Evolutionary conservation across 768 basidiomycete genomes (phyloP).

Genomic region (Podaxis sp.): DNA sequence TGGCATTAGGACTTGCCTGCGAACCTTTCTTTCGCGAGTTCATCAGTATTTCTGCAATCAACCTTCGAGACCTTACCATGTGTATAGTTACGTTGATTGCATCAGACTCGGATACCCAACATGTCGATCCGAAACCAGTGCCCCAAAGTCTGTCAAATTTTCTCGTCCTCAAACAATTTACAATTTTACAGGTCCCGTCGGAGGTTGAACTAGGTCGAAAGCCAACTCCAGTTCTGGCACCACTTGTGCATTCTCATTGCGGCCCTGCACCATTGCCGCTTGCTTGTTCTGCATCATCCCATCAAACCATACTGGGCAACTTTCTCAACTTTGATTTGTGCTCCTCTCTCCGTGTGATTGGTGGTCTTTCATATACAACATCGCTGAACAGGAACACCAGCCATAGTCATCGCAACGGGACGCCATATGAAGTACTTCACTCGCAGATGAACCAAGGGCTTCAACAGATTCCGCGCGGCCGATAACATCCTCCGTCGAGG

Average conservation of each 20-base stretch:
- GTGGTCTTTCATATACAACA: not conserved
- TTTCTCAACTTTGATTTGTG: not conserved
- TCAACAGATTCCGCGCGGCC: not conserved
- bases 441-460: not conserved
- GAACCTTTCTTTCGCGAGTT: no score
- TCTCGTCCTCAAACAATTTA: not conserved
- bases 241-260: not conserved
- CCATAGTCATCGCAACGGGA: not conserved
- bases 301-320: conserved; percentile 19
- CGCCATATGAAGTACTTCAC: not conserved
- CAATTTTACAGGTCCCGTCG: not conserved
- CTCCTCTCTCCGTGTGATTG: not conserved
- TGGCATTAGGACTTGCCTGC: no score
- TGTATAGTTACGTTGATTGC: no score
- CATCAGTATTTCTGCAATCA: no score
- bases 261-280: not conserved
- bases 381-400: not conserved
- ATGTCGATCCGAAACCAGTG: no score
- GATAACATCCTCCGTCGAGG: not conserved
- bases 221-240: no score
- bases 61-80: no score
- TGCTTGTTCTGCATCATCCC: conserved; percentile 13
- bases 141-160: no score
- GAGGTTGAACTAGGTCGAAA: no score
- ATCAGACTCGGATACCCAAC: no score